Evolutionary conservation across 345 rosid species (phyloP).

Genomic region (Geranium rotundifolium): DNA sequence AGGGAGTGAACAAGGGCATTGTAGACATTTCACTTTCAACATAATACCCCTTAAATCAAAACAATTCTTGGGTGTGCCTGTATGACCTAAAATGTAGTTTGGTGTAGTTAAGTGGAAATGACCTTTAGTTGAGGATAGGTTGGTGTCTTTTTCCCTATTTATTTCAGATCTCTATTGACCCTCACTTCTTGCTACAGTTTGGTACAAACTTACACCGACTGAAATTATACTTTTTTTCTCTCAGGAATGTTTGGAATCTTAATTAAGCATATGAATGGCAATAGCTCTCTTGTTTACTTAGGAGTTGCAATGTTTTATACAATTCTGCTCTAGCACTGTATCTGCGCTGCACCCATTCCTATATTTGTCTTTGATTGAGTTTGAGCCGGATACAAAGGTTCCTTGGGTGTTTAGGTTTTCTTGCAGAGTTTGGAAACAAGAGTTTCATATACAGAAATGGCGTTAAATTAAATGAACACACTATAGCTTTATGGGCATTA

Average conservation of each 20-base stretch:
- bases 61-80: no score
- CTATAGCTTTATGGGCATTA: not conserved
- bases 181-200: not conserved
- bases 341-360: not conserved
- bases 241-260: not conserved
- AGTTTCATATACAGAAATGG: not conserved
- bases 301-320: not conserved
- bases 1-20: no score
- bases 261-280: not conserved
- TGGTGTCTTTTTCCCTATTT: not conserved
- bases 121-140: no score
- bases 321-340: not conserved
- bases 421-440: not conserved
- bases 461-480: not conserved
- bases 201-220: not conserved
- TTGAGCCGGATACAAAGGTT: not conserved
- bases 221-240: not conserved
- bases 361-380: not conserved
- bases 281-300: not conserved
- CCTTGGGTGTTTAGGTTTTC: not conserved
- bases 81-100: no score
- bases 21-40: no score
- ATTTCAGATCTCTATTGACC: not conserved
- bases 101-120: no score
- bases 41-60: no score